These are phyloP conservation scores for Centella asiatica DNA, from an alignment of 129 eudicot species.

Conservation along the genomic window DNA sequence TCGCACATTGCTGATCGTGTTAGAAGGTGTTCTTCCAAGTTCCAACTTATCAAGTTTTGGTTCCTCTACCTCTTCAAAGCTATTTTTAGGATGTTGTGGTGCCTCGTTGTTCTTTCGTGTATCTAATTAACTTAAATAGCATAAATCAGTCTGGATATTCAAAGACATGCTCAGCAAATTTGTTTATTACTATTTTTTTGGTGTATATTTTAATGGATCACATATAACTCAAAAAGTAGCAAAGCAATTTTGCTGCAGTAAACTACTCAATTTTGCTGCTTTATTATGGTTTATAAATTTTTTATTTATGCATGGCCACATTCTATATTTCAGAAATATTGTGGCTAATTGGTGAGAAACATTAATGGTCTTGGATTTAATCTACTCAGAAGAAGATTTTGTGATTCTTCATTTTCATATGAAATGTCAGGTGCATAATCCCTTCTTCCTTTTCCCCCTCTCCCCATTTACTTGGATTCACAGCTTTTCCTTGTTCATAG, in stretches of 20 bases:
- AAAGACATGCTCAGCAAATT: background rate
- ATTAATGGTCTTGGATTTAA: background rate
- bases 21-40: background rate
- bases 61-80: background rate
- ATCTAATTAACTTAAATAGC: constrained; percentile 10
- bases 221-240: constrained; percentile 5
- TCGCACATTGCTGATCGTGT: background rate
- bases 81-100: background rate
- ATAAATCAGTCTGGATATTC: background rate
- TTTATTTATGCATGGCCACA: no score
- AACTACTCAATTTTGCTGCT: background rate
- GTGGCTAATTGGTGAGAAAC: background rate
- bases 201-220: constrained; percentile 9
- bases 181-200: background rate
- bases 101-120: background rate
- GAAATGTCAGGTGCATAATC: background rate
- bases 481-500: background rate
- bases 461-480: background rate
- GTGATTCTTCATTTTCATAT: background rate
- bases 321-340: background rate
- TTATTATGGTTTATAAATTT: no score
- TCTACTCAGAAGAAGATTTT: background rate
- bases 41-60: background rate
- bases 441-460: background rate
- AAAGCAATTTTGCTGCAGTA: background rate